Conservation (phyloP, 2,329 filamentous ascomycete genomes). For the Sporothrix variecibatus region DNA sequence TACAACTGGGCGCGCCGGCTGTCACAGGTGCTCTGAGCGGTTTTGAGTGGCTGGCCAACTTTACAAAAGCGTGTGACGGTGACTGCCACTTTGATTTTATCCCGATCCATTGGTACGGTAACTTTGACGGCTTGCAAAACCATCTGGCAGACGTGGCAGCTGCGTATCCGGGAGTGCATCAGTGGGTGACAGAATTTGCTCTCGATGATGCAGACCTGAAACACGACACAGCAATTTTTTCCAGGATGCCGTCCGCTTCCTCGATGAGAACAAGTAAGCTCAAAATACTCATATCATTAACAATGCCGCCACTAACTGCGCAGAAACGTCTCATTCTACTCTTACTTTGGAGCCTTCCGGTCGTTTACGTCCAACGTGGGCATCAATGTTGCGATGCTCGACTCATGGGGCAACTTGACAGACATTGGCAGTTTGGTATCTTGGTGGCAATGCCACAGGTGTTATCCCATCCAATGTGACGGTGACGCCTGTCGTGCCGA, state of each 20-base stretch:
- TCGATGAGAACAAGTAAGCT: slow-evolving; percentile 56
- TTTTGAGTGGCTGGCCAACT: slow-evolving; percentile 66
- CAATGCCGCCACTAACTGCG: not conserved
- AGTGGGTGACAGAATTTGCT: slow-evolving; percentile 81
- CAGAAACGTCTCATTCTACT: slow-evolving; percentile 64
- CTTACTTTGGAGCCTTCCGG: slow-evolving; percentile 75
- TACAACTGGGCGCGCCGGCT: slow-evolving; percentile 71
- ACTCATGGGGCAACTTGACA: slow-evolving; percentile 66
- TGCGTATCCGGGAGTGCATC: slow-evolving; percentile 54
- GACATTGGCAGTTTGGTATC: slow-evolving; percentile 74
- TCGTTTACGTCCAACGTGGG: slow-evolving; percentile 71
- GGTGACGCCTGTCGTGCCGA: not conserved
- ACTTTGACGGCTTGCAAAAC: slow-evolving; percentile 66
- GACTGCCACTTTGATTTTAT: slow-evolving; percentile 65
- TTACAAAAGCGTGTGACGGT: slow-evolving; percentile 62
- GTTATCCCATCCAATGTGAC: slow-evolving; percentile 39
- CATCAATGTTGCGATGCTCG: slow-evolving; percentile 69
- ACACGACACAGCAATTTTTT: slow-evolving; percentile 64
- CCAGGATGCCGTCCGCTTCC: slow-evolving; percentile 64
- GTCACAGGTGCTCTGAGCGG: slow-evolving; percentile 64
- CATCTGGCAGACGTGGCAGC: slow-evolving; percentile 62
- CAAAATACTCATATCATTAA: too few relatives aligned
- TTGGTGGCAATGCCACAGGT: slow-evolving; percentile 56
- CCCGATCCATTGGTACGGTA: slow-evolving; percentile 67
- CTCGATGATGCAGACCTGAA: slow-evolving; percentile 56